Evolutionary conservation across 2,329 filamentous ascomycete genomes (phyloP), one percentile per base, ranked within the genome.

Genomic region (Ampelomyces quisqualis): DNA sequence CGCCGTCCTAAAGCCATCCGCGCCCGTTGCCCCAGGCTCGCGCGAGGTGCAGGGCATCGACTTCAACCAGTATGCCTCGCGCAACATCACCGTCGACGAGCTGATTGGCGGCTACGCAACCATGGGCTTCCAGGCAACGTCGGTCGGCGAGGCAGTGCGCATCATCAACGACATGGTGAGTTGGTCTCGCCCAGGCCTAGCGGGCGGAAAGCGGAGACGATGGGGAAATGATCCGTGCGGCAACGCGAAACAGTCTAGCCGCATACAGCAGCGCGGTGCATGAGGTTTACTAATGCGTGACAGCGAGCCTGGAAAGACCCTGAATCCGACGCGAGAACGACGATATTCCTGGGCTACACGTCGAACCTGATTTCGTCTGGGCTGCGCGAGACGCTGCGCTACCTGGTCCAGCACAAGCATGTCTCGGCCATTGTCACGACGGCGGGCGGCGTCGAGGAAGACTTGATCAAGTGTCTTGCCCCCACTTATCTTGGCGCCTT

Each of bases 341-440:
- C 93, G 45, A 91, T 98, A 57, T 97, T 98, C 70, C 81, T 98
- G 7, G 93, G 93, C 42, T 98, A 96, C 73, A 98, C 93, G 7
- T 95, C 89, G 35, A 98, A 98, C 67, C 78, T 98, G 57, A 96
- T 98, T 61, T 97, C 93, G 0, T 98, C 91, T 3, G 93, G 93
- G 7, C 80, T 98, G 20, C 82, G 93, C 38, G 90, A 95, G 53
- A 90, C 90, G 23, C 76, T 98, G 52, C 87, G 93, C 41, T 98
- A 90, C 73, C 81, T 98, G 1, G 90, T 94, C 30, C 81, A 97
- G 72, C 90, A 98, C 73, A 85, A 84, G 49, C 90, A 97, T 65
- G 84, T 98, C 49, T 93, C 89, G 1, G 87, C 86, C 53, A 88
- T 98, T 60, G 93, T 98, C 46, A 95, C 93, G 17, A 95, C 93